A percentile compares a stretch with the other conserved stretches of the same genome.
These are phyloP conservation scores for Paracoccidioides brasiliensis DNA, from an alignment of 2,329 filamentous ascomycete genomes.

Conservation along the genomic window DNA sequence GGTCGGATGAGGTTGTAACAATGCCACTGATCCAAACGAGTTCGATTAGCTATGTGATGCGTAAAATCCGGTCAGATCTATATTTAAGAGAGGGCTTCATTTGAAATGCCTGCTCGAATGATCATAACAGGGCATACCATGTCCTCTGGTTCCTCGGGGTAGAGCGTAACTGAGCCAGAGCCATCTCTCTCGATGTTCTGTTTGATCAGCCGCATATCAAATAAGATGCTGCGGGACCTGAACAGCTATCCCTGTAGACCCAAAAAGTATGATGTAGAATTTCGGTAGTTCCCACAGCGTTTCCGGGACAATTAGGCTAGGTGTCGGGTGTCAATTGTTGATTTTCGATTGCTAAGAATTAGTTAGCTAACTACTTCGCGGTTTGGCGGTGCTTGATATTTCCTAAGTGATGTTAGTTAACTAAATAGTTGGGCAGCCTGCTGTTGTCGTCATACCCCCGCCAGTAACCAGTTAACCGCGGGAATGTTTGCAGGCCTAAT, in stretches of 20 bases:
- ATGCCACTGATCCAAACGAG: slow-evolving; percentile 45
- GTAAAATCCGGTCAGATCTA: neutral
- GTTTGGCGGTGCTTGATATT: too few species aligned
- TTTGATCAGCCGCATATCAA: slow-evolving; percentile 53
- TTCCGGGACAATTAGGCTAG: too few species aligned
- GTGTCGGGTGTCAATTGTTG: too few species aligned
- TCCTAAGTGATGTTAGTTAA: too few species aligned
- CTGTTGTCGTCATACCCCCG: too few species aligned
- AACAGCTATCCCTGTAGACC: neutral
- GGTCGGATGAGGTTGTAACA: slow-evolving; percentile 60
- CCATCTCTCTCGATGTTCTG: slow-evolving; percentile 54
- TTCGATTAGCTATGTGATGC: neutral
- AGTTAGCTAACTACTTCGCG: too few species aligned
- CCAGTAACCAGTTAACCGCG: too few species aligned
- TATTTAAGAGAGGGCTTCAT: neutral
- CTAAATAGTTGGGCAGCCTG: too few species aligned
- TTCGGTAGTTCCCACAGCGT: neutral
- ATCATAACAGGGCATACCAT: slow-evolving; percentile 42
- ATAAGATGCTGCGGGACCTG: neutral
- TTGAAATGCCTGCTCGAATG: neutral
- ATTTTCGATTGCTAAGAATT: too few species aligned
- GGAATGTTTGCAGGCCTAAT: too few species aligned
- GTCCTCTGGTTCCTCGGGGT: slow-evolving; percentile 61
- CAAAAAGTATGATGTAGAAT: neutral
- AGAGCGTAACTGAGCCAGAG: slow-evolving; percentile 51